Conservation (phyloP, 768 basidiomycete species). For the Gymnopilus dilepis region DNA sequence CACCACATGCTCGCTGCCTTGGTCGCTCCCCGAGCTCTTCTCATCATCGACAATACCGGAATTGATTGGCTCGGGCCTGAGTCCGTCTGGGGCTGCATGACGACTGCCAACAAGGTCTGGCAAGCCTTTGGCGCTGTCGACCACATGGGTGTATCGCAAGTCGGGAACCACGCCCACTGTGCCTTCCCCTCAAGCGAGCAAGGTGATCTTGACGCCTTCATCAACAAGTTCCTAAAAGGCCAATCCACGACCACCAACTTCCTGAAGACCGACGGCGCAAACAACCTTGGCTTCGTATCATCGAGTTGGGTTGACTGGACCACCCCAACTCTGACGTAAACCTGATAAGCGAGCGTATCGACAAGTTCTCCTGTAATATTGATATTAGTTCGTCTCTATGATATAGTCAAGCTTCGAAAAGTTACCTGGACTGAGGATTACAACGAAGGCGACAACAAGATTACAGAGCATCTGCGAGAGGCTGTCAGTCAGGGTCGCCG, state of each 20-base stretch:
- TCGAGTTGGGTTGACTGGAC: constrained; percentile 56
- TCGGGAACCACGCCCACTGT: constrained; percentile 61
- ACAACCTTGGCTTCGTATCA: constrained; percentile 43
- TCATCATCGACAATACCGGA: constrained; percentile 60
- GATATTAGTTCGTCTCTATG: background rate
- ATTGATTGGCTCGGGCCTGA: constrained; percentile 61
- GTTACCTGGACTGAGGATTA: too few species aligned
- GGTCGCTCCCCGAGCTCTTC: constrained; percentile 58
- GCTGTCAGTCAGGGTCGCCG: too few species aligned
- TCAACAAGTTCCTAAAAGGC: constrained; percentile 59
- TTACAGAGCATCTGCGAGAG: too few species aligned
- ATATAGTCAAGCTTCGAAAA: too few species aligned
- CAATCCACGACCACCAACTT: constrained; percentile 53
- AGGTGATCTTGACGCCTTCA: constrained; percentile 53
- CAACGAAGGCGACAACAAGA: too few species aligned
- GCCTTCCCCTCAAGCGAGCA: constrained; percentile 54
- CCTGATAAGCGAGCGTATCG: too few species aligned
- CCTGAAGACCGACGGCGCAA: constrained; percentile 47
- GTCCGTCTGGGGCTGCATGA: constrained; percentile 56
- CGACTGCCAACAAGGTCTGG: constrained; percentile 54
- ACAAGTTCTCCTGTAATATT: background rate
- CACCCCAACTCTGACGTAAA: constrained; percentile 44
- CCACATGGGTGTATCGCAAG: constrained; percentile 57
- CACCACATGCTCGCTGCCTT: constrained; percentile 62
- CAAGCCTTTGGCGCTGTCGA: constrained; percentile 52